These are phyloP conservation scores for Hyaloscypha bicolor DNA, from an alignment of 495 filamentous ascomycete genomes.

Conservation along the genomic window DNA sequence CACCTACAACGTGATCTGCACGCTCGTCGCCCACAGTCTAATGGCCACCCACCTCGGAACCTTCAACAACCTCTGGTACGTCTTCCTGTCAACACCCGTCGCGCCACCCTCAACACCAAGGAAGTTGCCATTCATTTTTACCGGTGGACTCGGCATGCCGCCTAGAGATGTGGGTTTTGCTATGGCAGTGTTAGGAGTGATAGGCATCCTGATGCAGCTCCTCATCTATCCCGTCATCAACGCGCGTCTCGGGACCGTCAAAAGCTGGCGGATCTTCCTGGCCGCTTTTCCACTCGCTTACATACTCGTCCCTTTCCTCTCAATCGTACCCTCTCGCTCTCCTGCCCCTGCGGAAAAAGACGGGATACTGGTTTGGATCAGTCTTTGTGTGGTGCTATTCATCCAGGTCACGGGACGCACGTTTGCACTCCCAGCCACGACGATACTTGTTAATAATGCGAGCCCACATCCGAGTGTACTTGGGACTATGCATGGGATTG, in stretches of 20 bases:
- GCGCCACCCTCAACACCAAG: constrained; percentile 45
- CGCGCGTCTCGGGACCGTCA: constrained; percentile 65
- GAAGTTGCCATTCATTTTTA: constrained; percentile 69
- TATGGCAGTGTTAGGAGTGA: constrained; percentile 72
- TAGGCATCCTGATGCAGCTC: constrained; percentile 77
- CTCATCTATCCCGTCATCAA: constrained; percentile 72
- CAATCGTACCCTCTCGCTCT: constrained; percentile 62
- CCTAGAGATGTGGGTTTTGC: constrained; percentile 75
- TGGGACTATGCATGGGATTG: constrained; percentile 80
- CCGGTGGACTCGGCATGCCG: constrained; percentile 76
- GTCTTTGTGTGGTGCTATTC: constrained; percentile 67
- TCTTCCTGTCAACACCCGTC: constrained; percentile 81
- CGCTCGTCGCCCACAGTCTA: constrained; percentile 67
- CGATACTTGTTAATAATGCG: constrained; percentile 82
- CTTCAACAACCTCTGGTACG: constrained; percentile 83
- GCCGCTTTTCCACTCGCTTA: constrained; percentile 75
- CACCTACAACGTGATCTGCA: constrained; percentile 73
- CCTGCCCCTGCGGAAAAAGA: constrained; percentile 64
- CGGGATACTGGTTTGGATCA: constrained; percentile 66
- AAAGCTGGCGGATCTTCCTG: constrained; percentile 67
- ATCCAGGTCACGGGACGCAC: constrained; percentile 78
- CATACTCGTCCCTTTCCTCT: constrained; percentile 70
- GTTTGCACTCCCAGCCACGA: constrained; percentile 75
- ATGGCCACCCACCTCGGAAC: constrained; percentile 79
- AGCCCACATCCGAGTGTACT: constrained; percentile 79